Conservation (phyloP, 202 grass and related monocot genomes). For the Carex arenaria region DNA sequence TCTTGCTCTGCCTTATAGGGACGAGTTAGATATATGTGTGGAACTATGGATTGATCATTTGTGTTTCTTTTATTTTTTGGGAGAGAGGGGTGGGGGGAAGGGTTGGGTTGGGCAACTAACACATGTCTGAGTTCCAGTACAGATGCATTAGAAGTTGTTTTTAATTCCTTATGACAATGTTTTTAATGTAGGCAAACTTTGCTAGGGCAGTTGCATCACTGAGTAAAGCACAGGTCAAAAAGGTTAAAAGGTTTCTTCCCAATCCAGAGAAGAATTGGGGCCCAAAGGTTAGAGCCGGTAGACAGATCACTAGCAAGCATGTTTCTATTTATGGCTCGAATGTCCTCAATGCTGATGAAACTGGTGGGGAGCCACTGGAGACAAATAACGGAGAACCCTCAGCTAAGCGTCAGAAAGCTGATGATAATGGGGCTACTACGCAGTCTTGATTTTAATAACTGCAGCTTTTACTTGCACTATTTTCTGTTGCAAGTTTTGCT, state of each 20-base stretch:
- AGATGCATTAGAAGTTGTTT: neutral
- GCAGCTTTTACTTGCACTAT: neutral
- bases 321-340: slow-evolving; percentile 63
- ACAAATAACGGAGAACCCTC: slow-evolving; percentile 19
- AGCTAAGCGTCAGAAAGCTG: slow-evolving; percentile 57
- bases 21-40: neutral
- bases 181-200: slow-evolving; percentile 59
- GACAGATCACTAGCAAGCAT: slow-evolving; percentile 88
- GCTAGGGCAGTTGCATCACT: slow-evolving; percentile 60
- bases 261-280: slow-evolving; percentile 94
- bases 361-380: slow-evolving; percentile 17
- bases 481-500: slow-evolving; percentile 1
- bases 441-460: slow-evolving; percentile 35
- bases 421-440: slow-evolving; percentile 4
- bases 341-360: slow-evolving; percentile 34
- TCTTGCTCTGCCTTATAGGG: neutral
- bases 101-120: neutral
- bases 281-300: slow-evolving; percentile 75
- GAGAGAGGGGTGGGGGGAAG: neutral
- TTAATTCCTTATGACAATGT: neutral
- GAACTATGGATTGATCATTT: neutral
- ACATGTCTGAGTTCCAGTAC: neutral
- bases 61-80: neutral
- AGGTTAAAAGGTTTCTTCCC: slow-evolving; percentile 75
- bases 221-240: slow-evolving; percentile 77